phyloP scores from a whole-genome alignment of 495 filamentous ascomycete species.

The Xylaria longipes region DNA sequence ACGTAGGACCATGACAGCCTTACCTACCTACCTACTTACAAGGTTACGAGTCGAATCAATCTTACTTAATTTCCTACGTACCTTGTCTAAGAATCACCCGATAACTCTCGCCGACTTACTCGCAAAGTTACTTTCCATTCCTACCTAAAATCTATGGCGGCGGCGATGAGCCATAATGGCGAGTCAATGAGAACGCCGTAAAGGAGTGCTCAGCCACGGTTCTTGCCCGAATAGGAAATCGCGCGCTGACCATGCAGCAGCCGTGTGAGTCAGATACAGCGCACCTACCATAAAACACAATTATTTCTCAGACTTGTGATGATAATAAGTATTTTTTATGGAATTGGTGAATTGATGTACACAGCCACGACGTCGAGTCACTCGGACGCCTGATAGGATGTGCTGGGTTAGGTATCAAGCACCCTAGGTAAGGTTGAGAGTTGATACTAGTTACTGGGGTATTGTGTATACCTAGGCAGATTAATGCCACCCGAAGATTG shows the following conservation, averaged over 20 bases:
- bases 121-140: background rate
- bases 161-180: constrained; percentile 19
- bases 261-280: constrained; percentile 16
- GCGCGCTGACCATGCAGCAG: background rate
- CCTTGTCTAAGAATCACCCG: background rate
- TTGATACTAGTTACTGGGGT: background rate
- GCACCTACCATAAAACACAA: background rate
- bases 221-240: constrained; percentile 8
- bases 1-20: background rate
- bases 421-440: background rate
- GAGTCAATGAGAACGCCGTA: background rate
- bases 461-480: background rate
- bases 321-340: background rate
- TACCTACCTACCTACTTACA: background rate
- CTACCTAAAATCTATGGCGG: background rate
- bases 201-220: constrained; percentile 15
- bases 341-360: background rate
- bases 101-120: background rate
- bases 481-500: background rate
- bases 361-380: constrained; percentile 8
- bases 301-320: background rate
- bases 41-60: no score
- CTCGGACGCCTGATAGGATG: background rate
- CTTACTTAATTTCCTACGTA: no score
- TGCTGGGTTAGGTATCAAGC: constrained; percentile 7